These are phyloP conservation scores for Lachancea lanzarotensis DNA, from an alignment of 805 yeast species.

Conservation along the genomic window DNA sequence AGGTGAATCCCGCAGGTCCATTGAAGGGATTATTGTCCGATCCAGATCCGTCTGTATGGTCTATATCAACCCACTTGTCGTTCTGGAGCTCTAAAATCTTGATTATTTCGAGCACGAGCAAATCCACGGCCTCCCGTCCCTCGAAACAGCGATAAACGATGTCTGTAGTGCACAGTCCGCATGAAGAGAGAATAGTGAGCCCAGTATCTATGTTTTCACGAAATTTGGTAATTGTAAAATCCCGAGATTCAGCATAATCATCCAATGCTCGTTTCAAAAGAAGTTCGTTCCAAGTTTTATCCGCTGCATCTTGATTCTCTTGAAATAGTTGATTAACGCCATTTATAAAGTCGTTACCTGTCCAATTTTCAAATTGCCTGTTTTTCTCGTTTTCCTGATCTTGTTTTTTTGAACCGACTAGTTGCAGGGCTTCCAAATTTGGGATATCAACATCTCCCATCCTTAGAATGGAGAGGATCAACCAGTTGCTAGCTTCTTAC, in stretches of 20 bases:
- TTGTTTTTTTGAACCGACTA: not conserved
- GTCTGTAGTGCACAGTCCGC: slow-evolving; percentile 17
- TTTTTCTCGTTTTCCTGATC: slow-evolving; percentile 4
- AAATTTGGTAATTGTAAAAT: not conserved
- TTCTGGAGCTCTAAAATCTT: not conserved
- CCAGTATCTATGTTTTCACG: not conserved
- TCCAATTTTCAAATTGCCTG: slow-evolving; percentile 7
- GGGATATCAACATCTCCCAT: too few relatives aligned
- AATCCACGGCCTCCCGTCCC: slow-evolving; percentile 13
- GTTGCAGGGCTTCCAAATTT: too few relatives aligned
- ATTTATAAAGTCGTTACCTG: slow-evolving; percentile 13
- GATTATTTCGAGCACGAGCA: not conserved
- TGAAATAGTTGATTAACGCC: slow-evolving; percentile 17
- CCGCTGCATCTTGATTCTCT: not conserved
- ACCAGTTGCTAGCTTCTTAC: too few relatives aligned
- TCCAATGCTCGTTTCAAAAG: not conserved
- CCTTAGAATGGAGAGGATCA: too few relatives aligned
- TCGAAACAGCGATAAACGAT: slow-evolving; percentile 21
- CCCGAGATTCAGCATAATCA: slow-evolving; percentile 13
- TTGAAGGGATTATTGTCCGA: not conserved
- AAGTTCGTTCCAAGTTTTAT: not conserved
- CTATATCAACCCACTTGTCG: not conserved
- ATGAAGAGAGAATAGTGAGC: not conserved
- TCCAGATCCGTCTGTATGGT: not conserved
- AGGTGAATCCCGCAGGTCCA: not conserved